A percentile compares a stretch with the other conserved stretches of the same genome.
These are phyloP conservation scores for Cucumis melo DNA, from an alignment of 306 rosid species.

Conservation along the genomic window DNA sequence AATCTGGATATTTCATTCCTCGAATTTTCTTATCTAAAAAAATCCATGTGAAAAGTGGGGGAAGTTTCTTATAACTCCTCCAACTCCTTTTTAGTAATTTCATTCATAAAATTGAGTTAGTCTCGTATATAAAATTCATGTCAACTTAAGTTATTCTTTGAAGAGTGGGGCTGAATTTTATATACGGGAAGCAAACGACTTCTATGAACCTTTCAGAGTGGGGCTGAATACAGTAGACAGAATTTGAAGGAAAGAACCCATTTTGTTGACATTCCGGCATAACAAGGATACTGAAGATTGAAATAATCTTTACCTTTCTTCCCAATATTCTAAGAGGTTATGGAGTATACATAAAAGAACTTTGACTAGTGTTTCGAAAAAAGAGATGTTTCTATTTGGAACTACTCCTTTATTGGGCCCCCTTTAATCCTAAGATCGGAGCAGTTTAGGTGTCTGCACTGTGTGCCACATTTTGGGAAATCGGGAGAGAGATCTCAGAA, in stretches of 20 bases:
- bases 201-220: neutral
- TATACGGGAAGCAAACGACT: neutral
- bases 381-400: neutral
- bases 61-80: neutral
- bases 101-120: neutral
- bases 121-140: neutral
- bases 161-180: no score
- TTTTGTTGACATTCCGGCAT: neutral
- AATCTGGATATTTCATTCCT: no score
- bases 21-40: no score
- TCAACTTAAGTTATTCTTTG: neutral
- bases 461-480: neutral
- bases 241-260: neutral
- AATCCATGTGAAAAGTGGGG: neutral
- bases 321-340: neutral
- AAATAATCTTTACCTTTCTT: neutral
- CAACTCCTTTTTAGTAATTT: neutral
- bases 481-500: neutral
- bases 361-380: neutral
- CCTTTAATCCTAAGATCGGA: neutral
- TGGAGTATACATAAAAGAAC: neutral
- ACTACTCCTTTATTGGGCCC: neutral
- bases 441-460: neutral
- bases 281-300: neutral
- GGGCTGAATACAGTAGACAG: neutral